Evolutionary conservation across 805 yeast species (phyloP), one percentile per base, ranked within the genome.

Genomic region (Hanseniaspora clermontiae): DNA sequence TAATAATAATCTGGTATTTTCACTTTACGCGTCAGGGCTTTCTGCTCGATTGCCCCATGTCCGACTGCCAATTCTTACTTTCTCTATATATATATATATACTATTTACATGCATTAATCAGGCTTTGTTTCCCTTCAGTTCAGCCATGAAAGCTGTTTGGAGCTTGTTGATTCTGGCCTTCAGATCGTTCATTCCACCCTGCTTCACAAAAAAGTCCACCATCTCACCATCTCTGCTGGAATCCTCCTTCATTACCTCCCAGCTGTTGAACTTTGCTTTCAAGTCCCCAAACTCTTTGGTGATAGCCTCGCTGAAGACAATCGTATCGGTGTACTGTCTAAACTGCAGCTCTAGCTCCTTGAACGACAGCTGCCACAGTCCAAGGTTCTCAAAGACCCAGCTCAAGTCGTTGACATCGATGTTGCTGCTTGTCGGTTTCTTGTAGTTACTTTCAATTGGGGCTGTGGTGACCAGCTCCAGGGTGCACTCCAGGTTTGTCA

Each of bases 401-500:
- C 43, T 46, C 27, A 53, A 24, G 3, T 53, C 57, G 29, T 8
- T 37, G 6, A 48, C 19, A 29, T 51, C 45, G 7, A 45, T 50
- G 9, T 19, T 19, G 14, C 40, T 46, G 9, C 9, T 17, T 1
- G 20, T 4, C 7, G 9, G 9, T 4, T 52, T 9, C 27, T 29
- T 27, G 10, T 14, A 15, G 9, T 53, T 31, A 14, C 17, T 45
- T 17, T 53, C 57, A 3, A 53, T 36, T 36, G 57, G 57, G 4
- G 57, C 57, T 8, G 57, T 46, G 5, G 57, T 53, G n/a, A 53
- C 19, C 39, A 53, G 15, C 14, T 53, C 57, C n/a, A 53, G n/a
- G 63, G 62, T 43, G 62, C 89, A 74, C 80, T 78, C 48, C 27
- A 56, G n/a, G 64, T 86, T 85, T 48, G 89, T 81, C 59, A 87